Conservation (phyloP, 371 early-diverging fungal species). For the Mucor piriformis region DNA sequence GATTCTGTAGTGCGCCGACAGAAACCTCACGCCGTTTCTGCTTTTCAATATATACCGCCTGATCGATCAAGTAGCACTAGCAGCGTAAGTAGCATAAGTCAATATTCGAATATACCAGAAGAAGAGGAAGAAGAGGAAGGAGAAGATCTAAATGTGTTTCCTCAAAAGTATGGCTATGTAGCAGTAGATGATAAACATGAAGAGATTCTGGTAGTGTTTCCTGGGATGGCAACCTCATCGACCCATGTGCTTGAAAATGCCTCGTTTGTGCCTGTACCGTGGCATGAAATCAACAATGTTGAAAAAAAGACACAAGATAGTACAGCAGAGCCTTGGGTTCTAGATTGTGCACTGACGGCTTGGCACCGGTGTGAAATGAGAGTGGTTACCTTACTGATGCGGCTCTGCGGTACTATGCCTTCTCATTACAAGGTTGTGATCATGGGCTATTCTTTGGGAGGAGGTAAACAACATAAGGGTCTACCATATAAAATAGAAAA, state of each 20-base stretch:
- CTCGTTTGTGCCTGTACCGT: conserved; percentile 34
- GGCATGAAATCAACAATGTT: conserved; percentile 27
- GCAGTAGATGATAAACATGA: conserved; percentile 40
- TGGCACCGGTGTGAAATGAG: conserved; percentile 44
- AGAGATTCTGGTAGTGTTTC: conserved; percentile 42
- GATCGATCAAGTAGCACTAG: conserved; percentile 9
- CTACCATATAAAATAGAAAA: not conserved
- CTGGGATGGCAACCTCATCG: conserved; percentile 33
- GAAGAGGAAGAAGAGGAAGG: not conserved
- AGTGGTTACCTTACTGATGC: conserved; percentile 46
- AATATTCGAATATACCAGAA: conserved; percentile 11
- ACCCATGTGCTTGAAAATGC: conserved; percentile 28
- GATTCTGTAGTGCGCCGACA: conserved; percentile 1
- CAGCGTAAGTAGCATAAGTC: conserved; percentile 14
- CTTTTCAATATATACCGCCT: conserved; percentile 31
- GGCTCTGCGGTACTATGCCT: conserved; percentile 32
- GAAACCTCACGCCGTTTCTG: conserved; percentile 26
- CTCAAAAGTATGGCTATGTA: conserved; percentile 34
- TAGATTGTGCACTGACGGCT: conserved; percentile 40
- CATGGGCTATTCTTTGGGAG: conserved; percentile 40
- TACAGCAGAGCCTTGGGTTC: conserved; percentile 33
- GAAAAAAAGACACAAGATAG: not conserved
- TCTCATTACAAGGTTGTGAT: conserved; percentile 41
- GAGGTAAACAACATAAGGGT: conserved; percentile 26
- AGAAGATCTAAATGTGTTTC: not conserved